Evolutionary conservation across 352 stramenopile species (phyloP), one percentile per base, ranked within the genome.

Genomic region (Pythium oligandrum): DNA sequence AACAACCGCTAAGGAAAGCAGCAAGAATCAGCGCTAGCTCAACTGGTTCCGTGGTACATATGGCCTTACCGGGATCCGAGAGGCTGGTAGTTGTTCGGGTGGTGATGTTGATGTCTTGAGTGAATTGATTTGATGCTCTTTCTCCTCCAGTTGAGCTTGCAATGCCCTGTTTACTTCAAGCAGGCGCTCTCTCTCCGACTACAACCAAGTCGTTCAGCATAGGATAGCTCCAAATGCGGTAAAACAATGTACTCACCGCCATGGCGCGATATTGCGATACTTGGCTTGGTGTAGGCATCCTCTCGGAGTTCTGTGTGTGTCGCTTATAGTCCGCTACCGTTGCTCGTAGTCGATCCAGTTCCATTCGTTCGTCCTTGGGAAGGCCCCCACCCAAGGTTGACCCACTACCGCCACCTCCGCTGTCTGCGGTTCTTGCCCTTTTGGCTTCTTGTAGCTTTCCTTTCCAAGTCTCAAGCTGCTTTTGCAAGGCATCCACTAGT

Each of bases 141-240:
- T 81, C n/a, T 83, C 70, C 44, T 89, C 75, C 1, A 91, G 48
- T 45, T 91, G 78, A 0, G 51, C 42, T 61, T 83, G 73, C 11
- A 90, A 57, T 4, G 50, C 53, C 17, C 75, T 76, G 53, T 86
- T 71, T 8, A 73, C 59, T 51, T 89, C 76, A 3, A 48, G 43
- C 1, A 92, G 44, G 0, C 81, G 64, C 55, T 92, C 81, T 48
- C 88, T 92, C 59, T 91, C 81, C 12, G 65, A 63, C 80, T 90
- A 48, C 8, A 17, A 26, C 53, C 26, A 10, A 38, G 17, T 4
- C 31, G 42, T n/a, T 6, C 6, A 26, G 9, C 30, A 48, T 31
- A 48, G 5, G 42, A 0, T 31, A 45, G 38, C 17, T 51, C 47
- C 37, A 57, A 43, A 4, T 48, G 42, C 44, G 17, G 30, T 30